A percentile compares a stretch with the other conserved stretches of the same genome.
phyloP scores from a whole-genome alignment of 2,329 filamentous ascomycete genomes.

The Epichloe amarillans region DNA sequence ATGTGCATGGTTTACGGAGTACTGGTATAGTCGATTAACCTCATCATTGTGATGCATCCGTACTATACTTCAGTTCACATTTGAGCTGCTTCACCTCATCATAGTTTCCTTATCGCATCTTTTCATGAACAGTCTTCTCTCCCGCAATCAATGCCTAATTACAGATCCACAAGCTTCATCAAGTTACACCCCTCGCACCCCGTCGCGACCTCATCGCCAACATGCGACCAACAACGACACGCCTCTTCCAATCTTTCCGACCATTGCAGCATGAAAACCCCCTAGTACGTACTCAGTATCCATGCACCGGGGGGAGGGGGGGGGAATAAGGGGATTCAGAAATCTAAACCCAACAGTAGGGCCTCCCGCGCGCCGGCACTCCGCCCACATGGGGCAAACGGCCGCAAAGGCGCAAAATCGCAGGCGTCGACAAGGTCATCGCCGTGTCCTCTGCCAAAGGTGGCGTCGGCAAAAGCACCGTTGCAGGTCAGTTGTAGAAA shows the following conservation, averaged over 20 bases:
- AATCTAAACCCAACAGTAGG: conserved; percentile 36
- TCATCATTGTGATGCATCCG: not conserved
- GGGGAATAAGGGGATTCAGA: rapidly evolving
- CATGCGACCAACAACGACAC: conserved; percentile 25
- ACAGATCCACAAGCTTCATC: not conserved
- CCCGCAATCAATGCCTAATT: not conserved
- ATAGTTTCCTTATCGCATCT: not conserved
- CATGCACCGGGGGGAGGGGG: no score
- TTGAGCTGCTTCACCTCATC: not conserved
- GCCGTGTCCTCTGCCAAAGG: conserved; percentile 97
- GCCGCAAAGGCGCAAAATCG: conserved; percentile 68
- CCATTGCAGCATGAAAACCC: conserved; percentile 66
- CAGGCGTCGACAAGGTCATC: conserved; percentile 78
- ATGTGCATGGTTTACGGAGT: no score
- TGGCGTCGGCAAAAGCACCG: conserved; percentile 93
- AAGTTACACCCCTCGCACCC: not conserved
- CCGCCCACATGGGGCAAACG: conserved; percentile 50
- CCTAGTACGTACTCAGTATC: conserved; percentile 44
- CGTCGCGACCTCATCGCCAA: conserved; percentile 3
- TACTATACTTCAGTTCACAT: not conserved
- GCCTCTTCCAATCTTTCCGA: conserved; percentile 21
- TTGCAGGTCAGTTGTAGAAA: conserved; percentile 47
- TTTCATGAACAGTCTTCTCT: not conserved
- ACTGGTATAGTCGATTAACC: not conserved
- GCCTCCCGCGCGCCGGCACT: conserved; percentile 63